These are phyloP conservation scores for Xylaria sp. DNA, from an alignment of 2,329 filamentous ascomycete genomes.

Conservation along the genomic window DNA sequence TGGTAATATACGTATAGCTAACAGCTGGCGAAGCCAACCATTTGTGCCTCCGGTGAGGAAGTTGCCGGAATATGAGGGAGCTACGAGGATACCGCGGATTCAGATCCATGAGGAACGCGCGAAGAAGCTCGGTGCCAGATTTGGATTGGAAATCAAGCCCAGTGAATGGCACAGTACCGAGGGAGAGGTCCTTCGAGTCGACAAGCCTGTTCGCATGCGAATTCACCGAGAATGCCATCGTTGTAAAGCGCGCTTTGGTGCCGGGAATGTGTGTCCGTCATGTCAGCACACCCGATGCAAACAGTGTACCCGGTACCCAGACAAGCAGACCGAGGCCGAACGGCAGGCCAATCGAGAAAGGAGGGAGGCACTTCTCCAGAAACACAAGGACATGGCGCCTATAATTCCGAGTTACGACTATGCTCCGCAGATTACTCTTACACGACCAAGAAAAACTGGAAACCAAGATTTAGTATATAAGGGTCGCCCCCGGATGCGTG, in stretches of 20 bases:
- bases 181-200: conserved; percentile 70
- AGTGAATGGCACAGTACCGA: conserved; percentile 63
- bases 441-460: conserved; percentile 71
- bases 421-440: conserved; percentile 64
- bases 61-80: conserved; percentile 43
- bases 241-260: conserved; percentile 78
- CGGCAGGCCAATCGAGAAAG: conserved; percentile 62
- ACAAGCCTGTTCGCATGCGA: conserved; percentile 81
- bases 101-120: conserved; percentile 67
- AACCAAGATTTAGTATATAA: conserved; percentile 78
- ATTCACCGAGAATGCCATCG: conserved; percentile 83
- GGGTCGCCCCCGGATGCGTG: conserved; percentile 72
- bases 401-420: conserved; percentile 63
- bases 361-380: conserved; percentile 61
- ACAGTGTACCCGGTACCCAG: conserved; percentile 79
- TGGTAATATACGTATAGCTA: conserved; percentile 23
- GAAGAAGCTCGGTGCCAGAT: conserved; percentile 64
- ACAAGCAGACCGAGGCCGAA: conserved; percentile 68
- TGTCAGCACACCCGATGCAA: conserved; percentile 86
- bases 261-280: conserved; percentile 75
- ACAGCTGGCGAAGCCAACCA: conserved; percentile 38
- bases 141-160: conserved; percentile 65
- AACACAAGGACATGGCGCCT: conserved; percentile 65
- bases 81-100: conserved; percentile 56
- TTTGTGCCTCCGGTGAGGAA: conserved; percentile 32